Conservation (phyloP, 306 rosid genomes). For the Vigna radiata region DNA sequence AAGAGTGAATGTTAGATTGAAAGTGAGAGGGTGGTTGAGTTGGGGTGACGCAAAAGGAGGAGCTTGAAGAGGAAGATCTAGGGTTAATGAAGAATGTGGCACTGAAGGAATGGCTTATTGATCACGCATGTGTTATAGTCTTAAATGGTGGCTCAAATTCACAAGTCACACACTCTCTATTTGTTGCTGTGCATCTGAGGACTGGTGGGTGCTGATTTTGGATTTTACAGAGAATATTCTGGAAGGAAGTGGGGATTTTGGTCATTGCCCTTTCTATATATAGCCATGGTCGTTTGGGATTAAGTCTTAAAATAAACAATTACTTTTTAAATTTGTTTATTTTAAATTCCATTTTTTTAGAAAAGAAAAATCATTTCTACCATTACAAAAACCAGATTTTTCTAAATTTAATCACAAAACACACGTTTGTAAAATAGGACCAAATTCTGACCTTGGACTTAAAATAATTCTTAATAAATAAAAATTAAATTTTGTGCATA, state of each 20-base stretch:
- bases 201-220: slow-evolving; percentile 32
- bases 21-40: slow-evolving; percentile 46
- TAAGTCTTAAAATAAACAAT: not conserved
- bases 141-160: slow-evolving; percentile 45
- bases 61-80: slow-evolving; percentile 59
- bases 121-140: slow-evolving; percentile 48
- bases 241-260: slow-evolving; percentile 23
- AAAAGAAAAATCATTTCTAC: too few species aligned
- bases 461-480: too few species aligned
- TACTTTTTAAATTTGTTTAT: too few species aligned
- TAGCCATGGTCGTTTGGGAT: not conserved
- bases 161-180: slow-evolving; percentile 30
- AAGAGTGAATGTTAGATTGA: slow-evolving; percentile 23
- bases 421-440: too few species aligned
- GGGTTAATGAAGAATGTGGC: slow-evolving; percentile 56
- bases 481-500: too few species aligned
- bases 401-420: too few species aligned
- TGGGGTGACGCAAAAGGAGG: slow-evolving; percentile 53
- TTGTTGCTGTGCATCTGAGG: slow-evolving; percentile 25
- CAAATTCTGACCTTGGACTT: too few species aligned
- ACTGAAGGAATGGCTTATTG: slow-evolving; percentile 40
- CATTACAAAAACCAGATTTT: too few species aligned
- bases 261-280: not conserved
- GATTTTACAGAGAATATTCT: slow-evolving; percentile 46
- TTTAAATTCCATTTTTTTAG: too few species aligned